Evolutionary conservation across 768 basidiomycete species (phyloP).

Genomic region (Cyclocybe cylindracea): DNA sequence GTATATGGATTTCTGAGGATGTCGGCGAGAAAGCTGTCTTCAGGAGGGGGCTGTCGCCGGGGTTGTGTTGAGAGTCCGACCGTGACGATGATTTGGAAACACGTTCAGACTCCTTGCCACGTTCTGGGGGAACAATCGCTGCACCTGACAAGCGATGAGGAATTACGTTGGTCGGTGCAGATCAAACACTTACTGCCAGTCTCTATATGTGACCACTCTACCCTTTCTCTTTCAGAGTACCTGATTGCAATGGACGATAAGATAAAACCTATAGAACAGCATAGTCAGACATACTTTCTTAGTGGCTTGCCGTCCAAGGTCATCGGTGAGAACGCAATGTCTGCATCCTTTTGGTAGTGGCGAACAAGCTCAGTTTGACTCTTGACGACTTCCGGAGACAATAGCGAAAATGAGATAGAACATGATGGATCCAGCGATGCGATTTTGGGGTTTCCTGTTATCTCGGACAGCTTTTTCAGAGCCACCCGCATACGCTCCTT

Average conservation of each 20-base stretch:
- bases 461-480: constrained; percentile 50
- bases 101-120: constrained; percentile 13
- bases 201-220: constrained; percentile 67
- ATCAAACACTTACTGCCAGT: constrained; percentile 43
- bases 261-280: constrained; percentile 3
- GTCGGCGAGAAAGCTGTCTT: constrained; percentile 11
- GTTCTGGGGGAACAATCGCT: constrained; percentile 9
- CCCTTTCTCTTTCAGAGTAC: constrained; percentile 57
- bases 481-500: constrained; percentile 57
- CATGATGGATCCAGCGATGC: constrained; percentile 56
- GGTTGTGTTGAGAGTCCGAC: constrained; percentile 5
- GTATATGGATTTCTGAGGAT: too few relatives aligned
- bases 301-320: constrained; percentile 58
- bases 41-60: constrained; percentile 10
- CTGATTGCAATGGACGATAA: constrained; percentile 14
- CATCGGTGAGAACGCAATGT: constrained; percentile 55
- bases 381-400: constrained; percentile 50
- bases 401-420: constrained; percentile 67
- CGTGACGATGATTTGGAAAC: constrained; percentile 10
- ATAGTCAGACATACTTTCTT: constrained; percentile 49
- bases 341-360: constrained; percentile 45
- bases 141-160: neutral
- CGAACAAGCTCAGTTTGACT: constrained; percentile 51
- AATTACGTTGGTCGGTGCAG: neutral
- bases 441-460: constrained; percentile 47